Conservation (phyloP, 208 protist species). For the Trypanosoma cruzi region DNA sequence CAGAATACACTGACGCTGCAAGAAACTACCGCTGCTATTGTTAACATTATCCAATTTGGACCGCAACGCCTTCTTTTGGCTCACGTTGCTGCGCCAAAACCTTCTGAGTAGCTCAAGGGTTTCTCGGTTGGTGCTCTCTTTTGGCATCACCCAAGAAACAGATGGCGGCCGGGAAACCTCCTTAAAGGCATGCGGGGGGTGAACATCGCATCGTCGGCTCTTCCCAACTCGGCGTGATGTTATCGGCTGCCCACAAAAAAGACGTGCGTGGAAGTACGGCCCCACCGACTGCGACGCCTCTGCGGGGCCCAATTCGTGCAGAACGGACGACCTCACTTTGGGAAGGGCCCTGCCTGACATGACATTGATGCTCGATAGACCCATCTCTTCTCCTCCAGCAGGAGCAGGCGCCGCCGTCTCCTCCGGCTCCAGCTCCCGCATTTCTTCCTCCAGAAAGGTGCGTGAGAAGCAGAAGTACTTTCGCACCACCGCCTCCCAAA, state of each 20-base stretch:
- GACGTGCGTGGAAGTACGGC: neutral
- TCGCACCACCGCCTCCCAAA: conserved; percentile 84
- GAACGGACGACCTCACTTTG: conserved; percentile 23
- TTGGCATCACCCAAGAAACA: conserved; percentile 48
- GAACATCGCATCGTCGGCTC: neutral
- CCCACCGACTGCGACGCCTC: neutral
- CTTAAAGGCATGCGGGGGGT: neutral
- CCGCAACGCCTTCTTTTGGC: conserved; percentile 35
- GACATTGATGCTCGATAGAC: conserved; percentile 52
- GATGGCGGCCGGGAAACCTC: conserved; percentile 20
- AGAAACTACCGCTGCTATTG: neutral
- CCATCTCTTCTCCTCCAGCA: conserved; percentile 3
- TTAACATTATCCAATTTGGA: conserved; percentile 23
- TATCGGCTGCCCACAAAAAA: conserved; percentile 15
- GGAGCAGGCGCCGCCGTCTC: neutral
- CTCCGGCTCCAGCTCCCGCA: conserved; percentile 35
- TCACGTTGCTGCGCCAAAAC: conserved; percentile 52
- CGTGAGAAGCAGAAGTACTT: conserved; percentile 89
- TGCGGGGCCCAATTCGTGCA: neutral
- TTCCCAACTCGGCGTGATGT: neutral
- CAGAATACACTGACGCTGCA: conserved; percentile 18
- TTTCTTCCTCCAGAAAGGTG: conserved; percentile 81
- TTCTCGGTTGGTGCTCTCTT: conserved; percentile 52
- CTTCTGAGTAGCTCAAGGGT: conserved; percentile 56
- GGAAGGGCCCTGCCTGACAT: conserved; percentile 59